Evolutionary conservation across 148 eudicot species (phyloP).

Genomic region (Arctostaphylos glauca): DNA sequence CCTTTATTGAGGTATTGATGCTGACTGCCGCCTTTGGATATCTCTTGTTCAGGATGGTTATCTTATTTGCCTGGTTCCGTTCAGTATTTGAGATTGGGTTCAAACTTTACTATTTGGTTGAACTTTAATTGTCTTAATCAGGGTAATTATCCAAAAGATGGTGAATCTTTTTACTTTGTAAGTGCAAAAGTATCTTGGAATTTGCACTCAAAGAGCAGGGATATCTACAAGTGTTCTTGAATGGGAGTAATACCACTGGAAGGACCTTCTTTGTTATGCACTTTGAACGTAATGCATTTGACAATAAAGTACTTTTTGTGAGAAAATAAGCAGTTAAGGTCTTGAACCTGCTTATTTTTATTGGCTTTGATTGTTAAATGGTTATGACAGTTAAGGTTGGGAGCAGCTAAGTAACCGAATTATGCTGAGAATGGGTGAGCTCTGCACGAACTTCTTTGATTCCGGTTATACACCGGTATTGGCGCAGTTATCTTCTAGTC

Average conservation of each 20-base stretch:
- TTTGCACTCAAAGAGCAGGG: background rate
- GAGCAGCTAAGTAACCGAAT: background rate
- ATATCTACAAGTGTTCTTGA: background rate
- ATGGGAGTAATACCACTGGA: background rate
- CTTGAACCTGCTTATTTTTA: background rate
- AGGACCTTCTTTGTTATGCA: background rate
- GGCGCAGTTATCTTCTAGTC: background rate
- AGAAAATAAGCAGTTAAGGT: background rate
- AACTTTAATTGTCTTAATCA: background rate
- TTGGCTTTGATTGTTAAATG: background rate
- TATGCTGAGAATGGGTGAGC: background rate
- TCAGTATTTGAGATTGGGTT: background rate
- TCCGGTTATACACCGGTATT: background rate
- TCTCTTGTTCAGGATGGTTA: constrained; percentile 1
- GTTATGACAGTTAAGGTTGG: background rate
- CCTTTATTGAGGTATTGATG: constrained; percentile 71
- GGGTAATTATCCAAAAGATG: constrained; percentile 4
- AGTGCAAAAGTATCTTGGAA: background rate
- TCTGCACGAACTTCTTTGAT: constrained; percentile 2
- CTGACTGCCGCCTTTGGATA: constrained; percentile 7
- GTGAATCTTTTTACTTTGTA: background rate
- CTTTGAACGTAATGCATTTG: background rate
- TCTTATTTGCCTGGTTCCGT: background rate
- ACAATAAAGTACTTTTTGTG: background rate
- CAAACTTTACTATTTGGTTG: background rate